Percentiles rank a stretch among this genome's conserved stretches.
phyloP scores from a whole-genome alignment of 2,329 filamentous ascomycete genomes.

The Talaromyces sp. region DNA sequence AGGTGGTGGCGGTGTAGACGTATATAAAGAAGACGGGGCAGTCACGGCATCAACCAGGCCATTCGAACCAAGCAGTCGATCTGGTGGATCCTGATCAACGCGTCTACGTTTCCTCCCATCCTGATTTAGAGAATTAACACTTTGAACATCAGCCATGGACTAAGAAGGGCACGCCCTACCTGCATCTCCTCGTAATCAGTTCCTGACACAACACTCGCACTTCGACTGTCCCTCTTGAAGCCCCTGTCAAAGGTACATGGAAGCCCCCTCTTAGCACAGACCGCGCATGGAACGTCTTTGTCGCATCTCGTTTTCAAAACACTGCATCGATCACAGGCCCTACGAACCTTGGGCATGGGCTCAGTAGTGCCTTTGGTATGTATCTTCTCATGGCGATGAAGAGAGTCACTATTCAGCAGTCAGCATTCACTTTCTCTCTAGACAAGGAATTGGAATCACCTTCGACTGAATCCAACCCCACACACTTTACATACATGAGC shows the following conservation, averaged over 20 bases:
- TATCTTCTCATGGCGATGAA: constrained; percentile 16
- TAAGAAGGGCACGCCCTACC: neutral
- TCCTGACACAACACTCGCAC: neutral
- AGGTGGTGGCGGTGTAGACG: neutral
- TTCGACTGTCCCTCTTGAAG: constrained; percentile 7
- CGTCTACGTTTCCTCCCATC: constrained; percentile 6
- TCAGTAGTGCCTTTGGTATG: constrained; percentile 6
- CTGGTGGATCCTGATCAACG: neutral
- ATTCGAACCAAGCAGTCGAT: neutral
- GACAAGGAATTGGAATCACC: neutral
- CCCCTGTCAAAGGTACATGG: constrained; percentile 18
- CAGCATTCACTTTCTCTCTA: neutral
- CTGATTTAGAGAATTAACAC: neutral
- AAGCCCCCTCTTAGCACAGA: constrained; percentile 15
- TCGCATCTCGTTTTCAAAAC: constrained; percentile 19
- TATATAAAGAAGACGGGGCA: neutral
- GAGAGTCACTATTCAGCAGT: constrained; percentile 12
- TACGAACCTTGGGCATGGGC: neutral
- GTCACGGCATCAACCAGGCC: neutral
- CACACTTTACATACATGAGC: constrained; percentile 15
- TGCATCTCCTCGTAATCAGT: neutral
- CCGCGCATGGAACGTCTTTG: constrained; percentile 15
- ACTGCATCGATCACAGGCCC: constrained; percentile 20
- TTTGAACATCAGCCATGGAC: neutral
- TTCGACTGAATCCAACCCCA: constrained; percentile 12